A percentile compares a stretch with the other conserved stretches of the same genome.
Evolutionary conservation across 768 basidiomycete species (phyloP).

Genomic region (Pleurotus giganteus): DNA sequence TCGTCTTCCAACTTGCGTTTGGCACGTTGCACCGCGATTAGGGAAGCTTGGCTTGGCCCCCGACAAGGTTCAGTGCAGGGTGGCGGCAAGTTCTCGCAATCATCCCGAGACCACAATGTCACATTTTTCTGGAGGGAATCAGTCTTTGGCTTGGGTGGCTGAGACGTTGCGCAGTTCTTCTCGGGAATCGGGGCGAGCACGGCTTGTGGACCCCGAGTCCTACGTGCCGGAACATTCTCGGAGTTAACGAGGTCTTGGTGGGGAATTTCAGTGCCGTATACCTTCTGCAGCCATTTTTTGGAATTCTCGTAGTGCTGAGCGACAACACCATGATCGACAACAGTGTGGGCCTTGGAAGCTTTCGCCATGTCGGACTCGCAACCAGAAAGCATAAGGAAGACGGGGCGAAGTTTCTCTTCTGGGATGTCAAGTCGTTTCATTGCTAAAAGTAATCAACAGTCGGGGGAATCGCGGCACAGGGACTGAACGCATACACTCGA

Average conservation of each 20-base stretch:
- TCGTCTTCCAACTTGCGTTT: constrained; percentile 48
- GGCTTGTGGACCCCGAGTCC: background rate
- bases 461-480: background rate
- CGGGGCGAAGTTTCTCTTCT: constrained; percentile 42
- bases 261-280: constrained; percentile 34
- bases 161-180: background rate
- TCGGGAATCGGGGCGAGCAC: background rate
- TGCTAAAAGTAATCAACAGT: constrained; percentile 23
- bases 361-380: constrained; percentile 50
- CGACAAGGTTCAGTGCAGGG: constrained; percentile 10
- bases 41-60: constrained; percentile 17
- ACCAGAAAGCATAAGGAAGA: constrained; percentile 50
- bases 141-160: background rate
- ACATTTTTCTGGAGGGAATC: no score
- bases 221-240: background rate
- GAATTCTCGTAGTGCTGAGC: constrained; percentile 38
- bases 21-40: constrained; percentile 31
- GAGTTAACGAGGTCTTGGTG: background rate
- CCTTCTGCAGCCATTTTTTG: constrained; percentile 44
- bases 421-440: constrained; percentile 34
- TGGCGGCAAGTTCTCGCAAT: constrained; percentile 8
- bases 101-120: background rate
- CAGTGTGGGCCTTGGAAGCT: constrained; percentile 21
- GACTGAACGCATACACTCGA: constrained; percentile 37
- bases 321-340: constrained; percentile 24